Conservation (phyloP, 2,329 filamentous ascomycete species). For the Colletotrichum acutatum region DNA sequence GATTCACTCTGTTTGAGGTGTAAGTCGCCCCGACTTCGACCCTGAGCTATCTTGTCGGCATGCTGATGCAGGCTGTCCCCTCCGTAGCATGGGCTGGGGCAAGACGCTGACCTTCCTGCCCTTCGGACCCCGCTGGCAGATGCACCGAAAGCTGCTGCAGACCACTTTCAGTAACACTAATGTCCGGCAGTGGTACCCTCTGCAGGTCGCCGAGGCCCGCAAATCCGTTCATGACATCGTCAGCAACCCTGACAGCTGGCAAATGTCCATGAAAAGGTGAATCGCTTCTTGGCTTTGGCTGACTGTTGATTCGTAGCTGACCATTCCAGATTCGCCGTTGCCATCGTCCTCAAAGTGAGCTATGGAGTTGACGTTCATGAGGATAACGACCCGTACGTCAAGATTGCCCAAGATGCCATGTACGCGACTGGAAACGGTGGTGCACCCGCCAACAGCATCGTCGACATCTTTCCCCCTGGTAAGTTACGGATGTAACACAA, state of each 20-base stretch:
- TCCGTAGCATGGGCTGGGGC: slow-evolving; percentile 54
- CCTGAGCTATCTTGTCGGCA: background rate
- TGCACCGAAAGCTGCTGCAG: slow-evolving; percentile 57
- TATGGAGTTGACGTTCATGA: slow-evolving; percentile 44
- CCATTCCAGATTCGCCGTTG: slow-evolving; percentile 42
- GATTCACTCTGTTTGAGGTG: slow-evolving; percentile 55
- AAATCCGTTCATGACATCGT: slow-evolving; percentile 42
- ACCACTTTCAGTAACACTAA: slow-evolving; percentile 52
- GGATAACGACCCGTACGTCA: slow-evolving; percentile 43
- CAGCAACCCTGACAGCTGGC: slow-evolving; percentile 36
- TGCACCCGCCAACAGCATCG: slow-evolving; percentile 49
- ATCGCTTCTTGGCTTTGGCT: background rate
- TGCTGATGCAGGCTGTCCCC: slow-evolving; percentile 17
- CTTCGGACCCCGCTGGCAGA: slow-evolving; percentile 53
- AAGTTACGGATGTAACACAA: slow-evolving; percentile 22
- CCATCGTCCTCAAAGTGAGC: slow-evolving; percentile 46
- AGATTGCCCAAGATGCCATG: slow-evolving; percentile 39
- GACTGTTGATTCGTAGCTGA: background rate
- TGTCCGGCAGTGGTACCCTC: slow-evolving; percentile 45
- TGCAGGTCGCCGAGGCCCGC: slow-evolving; percentile 46
- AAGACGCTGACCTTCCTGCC: slow-evolving; percentile 57
- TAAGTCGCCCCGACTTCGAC: slow-evolving; percentile 9
- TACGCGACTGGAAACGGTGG: slow-evolving; percentile 44
- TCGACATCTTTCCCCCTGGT: slow-evolving; percentile 60
- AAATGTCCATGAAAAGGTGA: slow-evolving; percentile 34